Conservation (phyloP, 2,329 filamentous ascomycete species). For the Eutypella sp. region DNA sequence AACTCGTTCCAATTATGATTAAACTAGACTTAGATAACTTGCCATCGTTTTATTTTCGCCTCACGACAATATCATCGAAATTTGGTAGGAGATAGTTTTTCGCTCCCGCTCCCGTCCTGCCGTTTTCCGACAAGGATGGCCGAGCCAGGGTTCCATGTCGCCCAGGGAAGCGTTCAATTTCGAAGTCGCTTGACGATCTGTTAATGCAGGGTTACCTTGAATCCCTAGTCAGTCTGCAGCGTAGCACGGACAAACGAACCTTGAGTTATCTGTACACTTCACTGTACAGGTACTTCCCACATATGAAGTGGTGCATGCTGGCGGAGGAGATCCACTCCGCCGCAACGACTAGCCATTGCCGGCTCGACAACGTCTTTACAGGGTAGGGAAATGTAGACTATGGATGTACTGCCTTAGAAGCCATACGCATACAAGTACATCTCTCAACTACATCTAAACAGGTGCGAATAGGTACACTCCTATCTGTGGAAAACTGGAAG, state of each 20-base stretch:
- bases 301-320: constrained; percentile 8
- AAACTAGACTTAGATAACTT: too few species aligned
- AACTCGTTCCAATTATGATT: neutral
- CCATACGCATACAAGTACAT: neutral
- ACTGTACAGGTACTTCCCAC: neutral
- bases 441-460: neutral
- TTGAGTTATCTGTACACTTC: constrained; percentile 9
- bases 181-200: constrained; percentile 3
- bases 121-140: neutral
- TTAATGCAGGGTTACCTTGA: constrained; percentile 14
- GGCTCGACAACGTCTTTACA: neutral
- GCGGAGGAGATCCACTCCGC: constrained; percentile 19
- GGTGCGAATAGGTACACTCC: neutral
- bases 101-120: neutral
- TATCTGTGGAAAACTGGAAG: too few species aligned
- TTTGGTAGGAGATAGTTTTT: constrained; percentile 6
- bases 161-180: constrained; percentile 1
- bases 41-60: neutral
- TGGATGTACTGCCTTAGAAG: too few species aligned
- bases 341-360: neutral
- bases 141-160: neutral
- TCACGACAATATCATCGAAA: too few species aligned
- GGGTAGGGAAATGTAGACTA: too few species aligned
- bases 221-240: constrained; percentile 10
- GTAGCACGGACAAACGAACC: constrained; percentile 16